Conservation (phyloP, 2,329 filamentous ascomycete genomes). For the Akanthomyces uredinophilus region DNA sequence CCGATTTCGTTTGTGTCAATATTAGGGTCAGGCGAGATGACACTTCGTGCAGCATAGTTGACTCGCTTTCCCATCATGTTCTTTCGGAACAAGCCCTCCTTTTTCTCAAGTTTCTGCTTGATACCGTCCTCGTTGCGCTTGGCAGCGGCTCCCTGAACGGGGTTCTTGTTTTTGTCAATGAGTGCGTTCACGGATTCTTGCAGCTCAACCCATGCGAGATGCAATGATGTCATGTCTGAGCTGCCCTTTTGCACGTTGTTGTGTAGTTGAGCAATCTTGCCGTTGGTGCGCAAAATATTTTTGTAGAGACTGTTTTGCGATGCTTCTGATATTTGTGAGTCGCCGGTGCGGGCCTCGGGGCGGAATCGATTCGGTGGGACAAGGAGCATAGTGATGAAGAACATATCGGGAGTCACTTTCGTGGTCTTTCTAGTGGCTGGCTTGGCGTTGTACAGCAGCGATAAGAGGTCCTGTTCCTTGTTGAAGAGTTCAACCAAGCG, state of each 20-base stretch:
- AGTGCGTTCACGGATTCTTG: constrained; percentile 91
- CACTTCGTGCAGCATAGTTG: constrained; percentile 94
- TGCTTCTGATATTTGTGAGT: constrained; percentile 77
- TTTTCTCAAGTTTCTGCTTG: constrained; percentile 97
- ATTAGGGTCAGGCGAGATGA: constrained; percentile 97
- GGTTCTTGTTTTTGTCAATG: constrained; percentile 84
- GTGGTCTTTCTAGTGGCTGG: constrained; percentile 52
- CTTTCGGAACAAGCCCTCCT: constrained; percentile 95
- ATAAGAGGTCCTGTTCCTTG: constrained; percentile 77
- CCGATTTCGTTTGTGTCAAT: constrained; percentile 99
- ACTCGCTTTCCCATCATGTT: constrained; percentile 99
- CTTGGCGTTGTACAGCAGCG: constrained; percentile 78
- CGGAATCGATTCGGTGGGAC: constrained; percentile 91
- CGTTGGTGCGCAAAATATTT: constrained; percentile 70
- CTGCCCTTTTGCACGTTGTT: constrained; percentile 40
- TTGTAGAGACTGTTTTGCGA: constrained; percentile 87
- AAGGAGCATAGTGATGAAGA: constrained; percentile 81
- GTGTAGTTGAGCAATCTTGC: constrained; percentile 68
- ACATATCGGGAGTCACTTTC: constrained; percentile 76
- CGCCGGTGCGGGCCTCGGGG: constrained; percentile 77
- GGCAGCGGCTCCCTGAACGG: constrained; percentile 70
- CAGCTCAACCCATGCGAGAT: constrained; percentile 75
- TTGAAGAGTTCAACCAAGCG: constrained; percentile 75
- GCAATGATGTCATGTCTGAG: constrained; percentile 62
- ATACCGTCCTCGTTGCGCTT: constrained; percentile 85